phyloP scores from a whole-genome alignment of 352 stramenopile genomes.

The Peronospora destructor region DNA sequence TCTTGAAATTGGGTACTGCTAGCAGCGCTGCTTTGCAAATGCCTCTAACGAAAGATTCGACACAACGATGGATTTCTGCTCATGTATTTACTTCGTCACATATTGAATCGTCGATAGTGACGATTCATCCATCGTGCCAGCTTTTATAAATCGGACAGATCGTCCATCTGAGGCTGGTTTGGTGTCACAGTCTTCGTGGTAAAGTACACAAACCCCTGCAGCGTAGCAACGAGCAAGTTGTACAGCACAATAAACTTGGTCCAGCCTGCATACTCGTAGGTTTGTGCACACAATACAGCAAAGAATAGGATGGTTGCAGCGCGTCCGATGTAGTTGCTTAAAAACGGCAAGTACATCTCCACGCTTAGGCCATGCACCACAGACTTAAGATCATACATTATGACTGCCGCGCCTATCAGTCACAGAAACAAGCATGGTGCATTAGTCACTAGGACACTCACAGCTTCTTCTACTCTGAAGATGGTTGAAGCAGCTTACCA shows the following conservation, averaged over 20 bases:
- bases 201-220: conserved; percentile 79
- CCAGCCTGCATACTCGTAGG: conserved; percentile 60
- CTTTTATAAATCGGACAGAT: conserved; percentile 51
- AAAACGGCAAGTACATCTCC: conserved; percentile 80
- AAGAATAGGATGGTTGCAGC: conserved; percentile 77
- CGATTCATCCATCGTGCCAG: no score
- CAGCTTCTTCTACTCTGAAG: not conserved
- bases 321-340: conserved; percentile 83
- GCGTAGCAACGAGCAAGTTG: conserved; percentile 65
- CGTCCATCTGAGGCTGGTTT: conserved; percentile 48
- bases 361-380: conserved; percentile 76
- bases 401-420: conserved; percentile 46
- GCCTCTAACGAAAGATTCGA: not conserved
- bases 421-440: conserved; percentile 3
- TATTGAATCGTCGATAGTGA: no score
- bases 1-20: not conserved
- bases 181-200: conserved; percentile 69
- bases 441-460: conserved; percentile 1
- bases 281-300: conserved; percentile 63
- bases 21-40: not conserved
- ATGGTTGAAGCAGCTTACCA: conserved; percentile 27
- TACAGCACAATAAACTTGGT: conserved; percentile 68
- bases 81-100: conserved; percentile 15
- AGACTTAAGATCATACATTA: conserved; percentile 83
- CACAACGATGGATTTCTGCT: conserved; percentile 4